A percentile compares a stretch with the other conserved stretches of the same genome.
Conservation (phyloP, 2,329 filamentous ascomycete species). For the Hymenotorrendiella dingleyae region DNA sequence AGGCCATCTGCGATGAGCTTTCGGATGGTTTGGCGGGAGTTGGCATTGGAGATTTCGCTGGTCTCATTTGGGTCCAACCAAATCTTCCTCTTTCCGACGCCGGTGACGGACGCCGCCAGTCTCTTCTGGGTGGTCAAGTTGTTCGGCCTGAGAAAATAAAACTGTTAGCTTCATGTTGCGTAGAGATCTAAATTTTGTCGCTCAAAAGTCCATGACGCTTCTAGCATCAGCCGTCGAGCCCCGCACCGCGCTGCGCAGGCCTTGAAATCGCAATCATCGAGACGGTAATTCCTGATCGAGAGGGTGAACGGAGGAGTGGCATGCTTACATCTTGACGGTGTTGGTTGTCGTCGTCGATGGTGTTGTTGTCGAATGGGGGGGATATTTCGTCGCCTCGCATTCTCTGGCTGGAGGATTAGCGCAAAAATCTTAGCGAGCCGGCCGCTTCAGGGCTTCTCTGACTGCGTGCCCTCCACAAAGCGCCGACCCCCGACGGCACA, state of each 20-base stretch:
- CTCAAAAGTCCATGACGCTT: slow-evolving; percentile 17
- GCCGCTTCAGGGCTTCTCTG: too few relatives aligned
- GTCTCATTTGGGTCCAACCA: slow-evolving; percentile 99
- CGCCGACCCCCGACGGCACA: too few relatives aligned
- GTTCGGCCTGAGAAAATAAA: slow-evolving; percentile 67
- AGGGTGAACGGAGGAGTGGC: too few relatives aligned
- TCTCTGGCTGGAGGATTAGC: too few relatives aligned
- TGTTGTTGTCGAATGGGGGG: slow-evolving; percentile 27
- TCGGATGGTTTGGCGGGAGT: slow-evolving; percentile 99
- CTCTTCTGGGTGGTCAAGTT: slow-evolving; percentile 99
- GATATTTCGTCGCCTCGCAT: slow-evolving; percentile 12
- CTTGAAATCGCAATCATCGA: neutral
- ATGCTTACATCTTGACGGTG: slow-evolving; percentile 30
- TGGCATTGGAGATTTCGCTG: slow-evolving; percentile 99
- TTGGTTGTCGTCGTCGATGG: slow-evolving; percentile 27
- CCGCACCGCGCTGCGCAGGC: neutral
- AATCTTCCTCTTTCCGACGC: slow-evolving; percentile 99
- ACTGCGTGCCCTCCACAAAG: too few relatives aligned
- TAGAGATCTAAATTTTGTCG: neutral
- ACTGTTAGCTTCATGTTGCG: slow-evolving; percentile 21
- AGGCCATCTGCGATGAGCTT: slow-evolving; percentile 99
- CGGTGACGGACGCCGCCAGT: slow-evolving; percentile 96
- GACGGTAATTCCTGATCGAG: neutral
- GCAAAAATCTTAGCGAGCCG: too few relatives aligned
- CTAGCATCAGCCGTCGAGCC: neutral